Conservation (phyloP, 768 basidiomycete species). For the Leccinum variicolor region DNA sequence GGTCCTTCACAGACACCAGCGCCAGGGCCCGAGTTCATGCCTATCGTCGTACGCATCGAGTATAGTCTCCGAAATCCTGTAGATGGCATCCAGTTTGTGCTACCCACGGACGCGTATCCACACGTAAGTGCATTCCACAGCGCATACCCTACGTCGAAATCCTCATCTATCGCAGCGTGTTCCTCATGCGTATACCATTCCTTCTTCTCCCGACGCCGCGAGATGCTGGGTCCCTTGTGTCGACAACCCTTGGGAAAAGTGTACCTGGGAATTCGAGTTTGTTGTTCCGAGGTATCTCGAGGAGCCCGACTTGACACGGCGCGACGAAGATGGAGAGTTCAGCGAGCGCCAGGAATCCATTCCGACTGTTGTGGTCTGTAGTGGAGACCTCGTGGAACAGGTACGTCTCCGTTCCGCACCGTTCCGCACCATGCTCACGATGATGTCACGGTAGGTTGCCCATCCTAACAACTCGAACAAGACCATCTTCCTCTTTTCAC, state of each 20-base stretch:
- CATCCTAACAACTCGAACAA: conserved; percentile 94
- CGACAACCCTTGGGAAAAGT: conserved; percentile 93
- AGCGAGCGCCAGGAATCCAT: conserved; percentile 53
- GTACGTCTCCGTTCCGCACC: conserved; percentile 39
- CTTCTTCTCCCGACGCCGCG: conserved; percentile 86
- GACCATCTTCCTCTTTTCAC: conserved; percentile 90
- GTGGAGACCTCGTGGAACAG: conserved; percentile 94
- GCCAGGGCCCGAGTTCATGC: conserved; percentile 63
- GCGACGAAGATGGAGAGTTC: conserved; percentile 41
- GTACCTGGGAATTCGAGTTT: conserved; percentile 98
- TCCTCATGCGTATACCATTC: conserved; percentile 89
- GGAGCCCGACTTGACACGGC: conserved; percentile 38
- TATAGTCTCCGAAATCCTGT: conserved; percentile 82
- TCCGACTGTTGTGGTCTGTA: conserved; percentile 88
- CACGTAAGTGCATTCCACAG: conserved; percentile 53
- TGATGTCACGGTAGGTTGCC: conserved; percentile 54
- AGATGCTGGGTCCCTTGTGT: conserved; percentile 98
- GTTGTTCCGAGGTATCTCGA: conserved; percentile 84
- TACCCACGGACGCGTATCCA: conserved; percentile 79
- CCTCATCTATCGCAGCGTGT: conserved; percentile 57
- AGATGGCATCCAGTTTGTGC: conserved; percentile 82
- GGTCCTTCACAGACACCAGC: conserved; percentile 36
- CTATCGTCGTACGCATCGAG: conserved; percentile 70
- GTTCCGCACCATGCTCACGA: conserved; percentile 7
- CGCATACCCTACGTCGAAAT: conserved; percentile 1